Percentiles rank a stretch among this genome's conserved stretches.
phyloP scores from a whole-genome alignment of 257 asterid species.

The Echium plantagineum region DNA sequence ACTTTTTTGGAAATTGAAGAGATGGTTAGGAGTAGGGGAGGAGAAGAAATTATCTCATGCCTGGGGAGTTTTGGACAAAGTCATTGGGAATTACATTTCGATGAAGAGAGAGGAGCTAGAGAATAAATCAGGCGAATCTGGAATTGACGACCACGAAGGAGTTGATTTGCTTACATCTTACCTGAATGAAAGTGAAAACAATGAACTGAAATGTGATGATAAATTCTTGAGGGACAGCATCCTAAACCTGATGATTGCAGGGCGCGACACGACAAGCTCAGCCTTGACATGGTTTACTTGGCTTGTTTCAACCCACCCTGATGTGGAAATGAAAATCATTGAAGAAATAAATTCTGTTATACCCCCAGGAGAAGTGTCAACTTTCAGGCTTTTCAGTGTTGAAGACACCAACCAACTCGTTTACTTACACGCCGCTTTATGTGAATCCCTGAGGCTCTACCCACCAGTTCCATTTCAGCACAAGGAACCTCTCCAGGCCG shows the following conservation, averaged over 20 bases:
- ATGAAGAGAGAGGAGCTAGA: conserved; percentile 14
- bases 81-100: conserved; percentile 20
- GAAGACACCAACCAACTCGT: conserved; percentile 24
- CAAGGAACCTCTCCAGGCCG: conserved; percentile 31
- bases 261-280: conserved; percentile 50
- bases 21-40: conserved; percentile 31
- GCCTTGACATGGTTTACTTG: conserved; percentile 50
- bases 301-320: conserved; percentile 37
- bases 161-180: conserved; percentile 33
- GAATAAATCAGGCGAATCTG: background rate
- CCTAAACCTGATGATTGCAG: conserved; percentile 45
- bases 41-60: conserved; percentile 30
- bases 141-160: conserved; percentile 8
- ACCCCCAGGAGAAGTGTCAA: background rate
- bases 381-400: conserved; percentile 11
- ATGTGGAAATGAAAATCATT: conserved; percentile 20
- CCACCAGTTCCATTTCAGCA: conserved; percentile 63
- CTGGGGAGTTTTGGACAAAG: conserved; percentile 22
- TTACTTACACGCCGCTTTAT: conserved; percentile 42
- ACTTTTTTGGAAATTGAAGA: conserved; percentile 23
- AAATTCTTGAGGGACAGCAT: conserved; percentile 42
- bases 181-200: conserved; percentile 11
- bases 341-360: conserved; percentile 22
- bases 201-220: conserved; percentile 15
- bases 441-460: conserved; percentile 41